These are phyloP conservation scores for Cairneyella variabilis DNA, from an alignment of 495 filamentous ascomycete species.

Conservation along the genomic window DNA sequence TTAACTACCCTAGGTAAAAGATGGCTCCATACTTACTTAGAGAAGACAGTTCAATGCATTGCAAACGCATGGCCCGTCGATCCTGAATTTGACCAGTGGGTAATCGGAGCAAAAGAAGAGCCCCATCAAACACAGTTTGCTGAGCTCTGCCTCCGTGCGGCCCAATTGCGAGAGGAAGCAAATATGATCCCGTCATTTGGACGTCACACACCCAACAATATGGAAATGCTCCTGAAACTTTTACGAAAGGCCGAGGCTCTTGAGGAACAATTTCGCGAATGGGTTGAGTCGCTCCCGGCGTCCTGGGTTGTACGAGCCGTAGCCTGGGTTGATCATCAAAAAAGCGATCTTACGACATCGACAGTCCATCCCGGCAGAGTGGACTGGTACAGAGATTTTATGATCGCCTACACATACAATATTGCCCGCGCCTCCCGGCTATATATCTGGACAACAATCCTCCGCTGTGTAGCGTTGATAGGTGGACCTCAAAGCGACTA, in stretches of 20 bases:
- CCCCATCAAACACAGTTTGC: conserved; percentile 34
- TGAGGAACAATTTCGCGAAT: conserved; percentile 38
- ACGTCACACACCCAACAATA: conserved; percentile 30
- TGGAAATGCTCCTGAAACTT: conserved; percentile 34
- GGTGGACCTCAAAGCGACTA: conserved; percentile 45
- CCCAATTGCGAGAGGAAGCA: conserved; percentile 41
- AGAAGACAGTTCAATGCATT: conserved; percentile 42
- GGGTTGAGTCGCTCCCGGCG: conserved; percentile 38
- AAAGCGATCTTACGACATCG: conserved; percentile 30
- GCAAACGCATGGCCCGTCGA: conserved; percentile 35
- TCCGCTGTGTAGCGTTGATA: conserved; percentile 48
- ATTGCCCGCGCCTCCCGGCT: conserved; percentile 38
- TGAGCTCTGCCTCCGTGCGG: conserved; percentile 38
- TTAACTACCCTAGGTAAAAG: too few relatives aligned
- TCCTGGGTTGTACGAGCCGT: conserved; percentile 39
- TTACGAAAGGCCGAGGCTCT: conserved; percentile 37
- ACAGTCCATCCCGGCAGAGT: conserved; percentile 47
- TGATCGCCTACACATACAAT: conserved; percentile 45
- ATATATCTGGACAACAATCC: conserved; percentile 36
- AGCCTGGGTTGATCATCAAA: conserved; percentile 36
- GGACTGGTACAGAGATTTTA: conserved; percentile 47
- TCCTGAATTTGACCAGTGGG: conserved; percentile 44
- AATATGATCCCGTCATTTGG: conserved; percentile 32
- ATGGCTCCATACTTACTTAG: too few relatives aligned
- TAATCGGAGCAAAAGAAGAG: conserved; percentile 38